Evolutionary conservation across 805 yeast genomes (phyloP).

Genomic region (Candida sakaeoensis): DNA sequence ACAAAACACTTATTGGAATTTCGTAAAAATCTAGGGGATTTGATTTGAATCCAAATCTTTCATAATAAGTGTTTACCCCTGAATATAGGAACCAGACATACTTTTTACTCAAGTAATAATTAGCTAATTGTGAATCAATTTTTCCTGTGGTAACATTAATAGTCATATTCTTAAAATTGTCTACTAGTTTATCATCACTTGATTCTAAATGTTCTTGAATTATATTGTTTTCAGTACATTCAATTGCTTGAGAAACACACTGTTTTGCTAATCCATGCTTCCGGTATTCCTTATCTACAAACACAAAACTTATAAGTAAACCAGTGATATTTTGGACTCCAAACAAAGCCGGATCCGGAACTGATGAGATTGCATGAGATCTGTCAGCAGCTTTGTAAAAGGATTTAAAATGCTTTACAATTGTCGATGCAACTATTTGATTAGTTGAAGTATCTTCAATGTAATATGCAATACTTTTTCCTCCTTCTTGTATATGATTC

Average conservation of each 20-base stretch:
- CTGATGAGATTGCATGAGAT: constrained; percentile 20
- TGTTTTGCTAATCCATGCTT: constrained; percentile 26
- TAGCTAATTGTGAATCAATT: constrained; percentile 27
- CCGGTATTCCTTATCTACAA: constrained; percentile 23
- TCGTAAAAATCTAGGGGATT: constrained; percentile 33
- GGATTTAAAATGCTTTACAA: constrained; percentile 23
- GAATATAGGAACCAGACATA: constrained; percentile 57
- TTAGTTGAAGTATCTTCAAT: constrained; percentile 20
- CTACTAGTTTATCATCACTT: constrained; percentile 21
- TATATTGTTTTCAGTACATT: constrained; percentile 27
- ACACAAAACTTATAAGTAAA: constrained; percentile 24
- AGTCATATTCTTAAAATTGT: constrained; percentile 32
- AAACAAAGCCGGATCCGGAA: constrained; percentile 28
- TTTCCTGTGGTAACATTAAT: constrained; percentile 18
- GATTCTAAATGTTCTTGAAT: constrained; percentile 21
- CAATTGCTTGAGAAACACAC: constrained; percentile 25
- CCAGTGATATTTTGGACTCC: constrained; percentile 32
- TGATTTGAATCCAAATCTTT: constrained; percentile 53
- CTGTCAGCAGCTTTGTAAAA: constrained; percentile 26
- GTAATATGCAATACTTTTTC: constrained; percentile 23
- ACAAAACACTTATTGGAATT: constrained; percentile 21
- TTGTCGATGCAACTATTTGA: constrained; percentile 18
- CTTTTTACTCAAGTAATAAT: constrained; percentile 30
- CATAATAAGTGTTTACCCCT: constrained; percentile 68
- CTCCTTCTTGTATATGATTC: constrained; percentile 12